Base-by-base conservation (phyloP, 495 filamentous ascomycete genomes). In the Penicillium cosmopolitanum region DNA sequence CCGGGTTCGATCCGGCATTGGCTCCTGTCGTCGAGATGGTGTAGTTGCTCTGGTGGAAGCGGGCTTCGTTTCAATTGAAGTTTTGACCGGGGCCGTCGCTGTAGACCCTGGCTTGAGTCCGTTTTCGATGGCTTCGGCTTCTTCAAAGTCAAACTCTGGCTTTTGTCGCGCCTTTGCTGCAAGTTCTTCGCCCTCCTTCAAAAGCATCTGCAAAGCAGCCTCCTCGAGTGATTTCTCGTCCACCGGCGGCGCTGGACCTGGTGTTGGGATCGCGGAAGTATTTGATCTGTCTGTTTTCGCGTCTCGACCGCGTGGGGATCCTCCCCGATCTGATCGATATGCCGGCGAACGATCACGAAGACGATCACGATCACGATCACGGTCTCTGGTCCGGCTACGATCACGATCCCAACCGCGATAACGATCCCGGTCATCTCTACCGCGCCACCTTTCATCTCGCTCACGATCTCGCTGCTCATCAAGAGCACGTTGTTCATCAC, bases 151-250 rank as follows among this genome's bases (percentile, higher is more conserved):
- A 42, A 84, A 80, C 42, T 87, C 83, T 4, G 82, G 82, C 57
- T 84, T 82, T 57, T 80, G 78, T 25, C 79, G 74, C 7, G 82
- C 78, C 60, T 87, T 88, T 15, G 84, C 85, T 13, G 84, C 83
- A 43, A 83, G 74, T 53, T 85, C 80, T 61, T 86, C 79, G 50
- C 85, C 82, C 70, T 89, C 86, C 63, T 80, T 81, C 23, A 87
- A 60, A 4, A 88, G 75, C 40, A 79, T 62, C 56, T 84, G 72
- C 35, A 88, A 66, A 18, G 85, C 85, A 12, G 77, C 69, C 57
- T 84, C 82, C 57, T 87, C 84, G 36, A 87, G 66, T 15, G 79
- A 79, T 65, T 85, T 84, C 50, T 85, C 83, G 54, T 85, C 81
- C 16, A 83, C 78, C 12, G 76, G 75, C 16, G 69, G 67, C 7